A percentile compares a stretch with the other conserved stretches of the same genome.
phyloP scores from a whole-genome alignment of 2,329 filamentous ascomycete species.

The Coniochaeta sp. region DNA sequence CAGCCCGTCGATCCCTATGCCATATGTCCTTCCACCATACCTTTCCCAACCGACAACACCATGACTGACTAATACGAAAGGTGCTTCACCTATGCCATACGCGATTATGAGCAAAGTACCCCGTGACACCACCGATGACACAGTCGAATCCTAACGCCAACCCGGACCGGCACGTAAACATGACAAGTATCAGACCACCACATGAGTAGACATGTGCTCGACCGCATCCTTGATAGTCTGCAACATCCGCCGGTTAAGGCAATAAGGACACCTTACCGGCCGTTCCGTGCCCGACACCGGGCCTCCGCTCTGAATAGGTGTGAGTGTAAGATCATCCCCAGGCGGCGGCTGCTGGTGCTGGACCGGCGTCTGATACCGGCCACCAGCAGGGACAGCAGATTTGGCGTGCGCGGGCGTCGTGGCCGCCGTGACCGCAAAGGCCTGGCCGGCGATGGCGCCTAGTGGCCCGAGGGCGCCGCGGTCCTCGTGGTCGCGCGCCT shows the following conservation, averaged over 20 bases:
- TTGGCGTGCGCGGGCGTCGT: not conserved
- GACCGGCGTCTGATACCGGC: slow-evolving; percentile 4
- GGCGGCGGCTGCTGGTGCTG: slow-evolving; percentile 12
- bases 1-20: not conserved
- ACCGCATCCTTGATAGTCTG: slow-evolving; percentile 54
- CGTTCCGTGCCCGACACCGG: slow-evolving; percentile 37
- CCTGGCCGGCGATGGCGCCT: slow-evolving; percentile 13
- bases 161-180: not conserved
- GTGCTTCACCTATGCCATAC: not conserved
- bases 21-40: not conserved
- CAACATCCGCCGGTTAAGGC: slow-evolving; percentile 54
- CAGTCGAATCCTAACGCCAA: not conserved
- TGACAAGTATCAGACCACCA: slow-evolving; percentile 36
- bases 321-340: slow-evolving; percentile 39
- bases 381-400: not conserved
- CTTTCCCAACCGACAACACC: not conserved
- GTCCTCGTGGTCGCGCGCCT: slow-evolving; percentile 42
- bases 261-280: slow-evolving; percentile 51
- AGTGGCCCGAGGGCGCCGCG: slow-evolving; percentile 20
- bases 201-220: slow-evolving; percentile 55
- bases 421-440: slow-evolving; percentile 14
- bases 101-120: not conserved
- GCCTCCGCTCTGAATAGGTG: slow-evolving; percentile 44
- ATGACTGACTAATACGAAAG: not conserved
- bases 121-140: not conserved